Percentiles rank a stretch among this genome's conserved stretches.
Evolutionary conservation across 1,284 basidiomycete genomes (phyloP).

Genomic region (Trichosporon sp.): DNA sequence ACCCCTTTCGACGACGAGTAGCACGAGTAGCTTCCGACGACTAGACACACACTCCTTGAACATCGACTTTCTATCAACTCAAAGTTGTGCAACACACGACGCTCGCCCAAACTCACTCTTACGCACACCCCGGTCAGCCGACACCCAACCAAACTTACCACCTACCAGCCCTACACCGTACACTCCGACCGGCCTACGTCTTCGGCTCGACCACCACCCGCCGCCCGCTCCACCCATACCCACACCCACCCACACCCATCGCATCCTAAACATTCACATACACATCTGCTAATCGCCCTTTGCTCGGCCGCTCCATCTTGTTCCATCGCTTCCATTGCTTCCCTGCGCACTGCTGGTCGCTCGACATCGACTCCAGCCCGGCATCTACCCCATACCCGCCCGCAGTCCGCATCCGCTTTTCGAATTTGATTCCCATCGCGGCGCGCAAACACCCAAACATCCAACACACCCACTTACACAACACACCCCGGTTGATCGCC

Average conservation of each 20-base stretch:
- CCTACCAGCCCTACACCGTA: background rate
- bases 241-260: background rate
- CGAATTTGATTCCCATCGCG: background rate
- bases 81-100: no score
- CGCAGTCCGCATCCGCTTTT: background rate
- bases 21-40: no score
- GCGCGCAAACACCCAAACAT: background rate
- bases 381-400: background rate
- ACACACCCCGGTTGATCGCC: no score
- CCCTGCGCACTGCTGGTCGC: background rate
- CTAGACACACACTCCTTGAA: no score
- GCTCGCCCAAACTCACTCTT: background rate
- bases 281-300: no score
- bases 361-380: background rate
- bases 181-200: background rate
- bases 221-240: background rate
- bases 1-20: no score
- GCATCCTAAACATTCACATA: no score
- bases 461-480: no score
- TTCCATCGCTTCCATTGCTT: background rate
- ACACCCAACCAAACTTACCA: background rate
- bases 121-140: background rate
- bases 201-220: background rate
- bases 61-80: no score
- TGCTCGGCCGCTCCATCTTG: background rate